Evolutionary conservation across 345 rosid species (phyloP), one percentile per base, ranked within the genome.

Genomic region (Lenwebbia sp.): DNA sequence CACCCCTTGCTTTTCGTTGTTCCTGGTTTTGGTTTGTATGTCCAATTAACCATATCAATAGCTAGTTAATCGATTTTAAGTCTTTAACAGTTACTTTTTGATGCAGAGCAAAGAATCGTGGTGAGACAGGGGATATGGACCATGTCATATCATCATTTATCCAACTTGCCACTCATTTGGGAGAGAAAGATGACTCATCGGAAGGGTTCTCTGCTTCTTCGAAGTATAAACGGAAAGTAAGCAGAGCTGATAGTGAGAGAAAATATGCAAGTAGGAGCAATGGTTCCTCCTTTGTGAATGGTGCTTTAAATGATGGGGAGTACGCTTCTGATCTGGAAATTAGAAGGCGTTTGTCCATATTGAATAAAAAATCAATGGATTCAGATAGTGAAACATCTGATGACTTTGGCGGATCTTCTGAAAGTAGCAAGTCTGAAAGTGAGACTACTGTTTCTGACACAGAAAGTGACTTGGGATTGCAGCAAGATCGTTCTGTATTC

Each of bases 381-480:
- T 96, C 99, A 7, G 99, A 92, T 89, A 94, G 95, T 89, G 99
- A 98, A 89, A 94, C 99, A 89, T 96, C 99, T 87, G 96, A 95
- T 87, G 98, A 94, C 53, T 86, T 90, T 86, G 94, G 89, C 50
- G 89, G 86, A 83, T 95, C 95, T 82, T 95, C 98, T 89, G 97
- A 88, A 83, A 91, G 90, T 89, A 95, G 92, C 81, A 91, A 90
- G 89, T 93, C 93, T 89, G 95, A 90, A 81, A 88, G 92, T 88
- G 96, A 90, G 82, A 93, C 94, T 90, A 92, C 98, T 86, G 91
- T 90, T 54, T 96, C 99, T 65, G 98, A 92, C 86, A 91, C 98
- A 57, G 99, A 98, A 89, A 98, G 98, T 87, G 99, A 98, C 87
- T 87, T 92, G 82, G 98, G 94, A 87, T 91, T 93, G 88, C 90